These are phyloP conservation scores for Pythium diclinum DNA, from an alignment of 352 stramenopile genomes.

Conservation along the genomic window DNA sequence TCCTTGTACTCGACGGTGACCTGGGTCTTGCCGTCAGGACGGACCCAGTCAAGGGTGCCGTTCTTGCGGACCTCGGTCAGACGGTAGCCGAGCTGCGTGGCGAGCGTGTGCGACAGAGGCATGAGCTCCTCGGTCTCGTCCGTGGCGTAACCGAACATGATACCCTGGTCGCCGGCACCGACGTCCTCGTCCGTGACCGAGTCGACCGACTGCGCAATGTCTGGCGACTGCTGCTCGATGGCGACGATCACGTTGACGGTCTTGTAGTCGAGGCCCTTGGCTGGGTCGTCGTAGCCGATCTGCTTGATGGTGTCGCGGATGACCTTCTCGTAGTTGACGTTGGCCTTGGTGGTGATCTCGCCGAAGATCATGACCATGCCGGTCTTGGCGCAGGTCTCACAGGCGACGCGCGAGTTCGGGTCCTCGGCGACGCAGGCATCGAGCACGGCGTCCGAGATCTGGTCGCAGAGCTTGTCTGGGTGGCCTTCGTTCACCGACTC, in stretches of 20 bases:
- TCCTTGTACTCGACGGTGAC: slow-evolving; percentile 98
- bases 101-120: slow-evolving; percentile 97
- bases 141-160: slow-evolving; percentile 94
- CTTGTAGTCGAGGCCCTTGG: slow-evolving; percentile 99
- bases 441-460: slow-evolving; percentile 98
- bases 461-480: slow-evolving; percentile 98
- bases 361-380: slow-evolving; percentile 99
- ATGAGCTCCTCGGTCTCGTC: slow-evolving; percentile 98
- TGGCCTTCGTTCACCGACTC: slow-evolving; percentile 99
- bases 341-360: slow-evolving; percentile 99
- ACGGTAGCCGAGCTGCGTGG: slow-evolving; percentile 94
- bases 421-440: slow-evolving; percentile 98
- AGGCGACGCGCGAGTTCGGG: slow-evolving; percentile 97
- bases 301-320: slow-evolving; percentile 99
- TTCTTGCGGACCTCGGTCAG: slow-evolving; percentile 99
- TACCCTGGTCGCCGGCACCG: slow-evolving; percentile 97
- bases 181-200: slow-evolving; percentile 96
- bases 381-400: slow-evolving; percentile 99
- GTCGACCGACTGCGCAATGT: slow-evolving; percentile 99
- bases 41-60: slow-evolving; percentile 97
- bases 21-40: slow-evolving; percentile 99
- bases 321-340: slow-evolving; percentile 99
- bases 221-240: slow-evolving; percentile 99
- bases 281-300: slow-evolving; percentile 98
- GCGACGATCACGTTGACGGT: slow-evolving; percentile 99